Evolutionary conservation across 169 alveolate species (phyloP).

Genomic region (Plasmodium billcollinsi): DNA sequence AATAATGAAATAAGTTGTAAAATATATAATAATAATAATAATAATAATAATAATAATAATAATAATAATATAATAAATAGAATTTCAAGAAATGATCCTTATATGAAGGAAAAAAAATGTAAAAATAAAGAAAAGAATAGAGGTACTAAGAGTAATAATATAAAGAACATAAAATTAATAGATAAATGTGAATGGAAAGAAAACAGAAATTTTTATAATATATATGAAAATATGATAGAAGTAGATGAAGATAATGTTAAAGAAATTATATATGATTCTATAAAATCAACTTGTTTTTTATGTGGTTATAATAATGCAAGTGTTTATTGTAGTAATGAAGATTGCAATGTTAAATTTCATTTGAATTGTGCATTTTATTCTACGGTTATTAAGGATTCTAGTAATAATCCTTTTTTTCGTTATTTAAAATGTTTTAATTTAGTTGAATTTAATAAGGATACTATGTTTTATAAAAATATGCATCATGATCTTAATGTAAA

Average conservation of each 20-base stretch:
- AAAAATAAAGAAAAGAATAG: neutral
- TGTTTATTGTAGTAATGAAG: conserved; percentile 78
- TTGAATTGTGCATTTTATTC: conserved; percentile 80
- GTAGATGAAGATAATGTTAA: conserved; percentile 79
- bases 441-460: conserved; percentile 46
- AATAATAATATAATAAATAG: neutral
- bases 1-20: neutral
- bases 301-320: conserved; percentile 82
- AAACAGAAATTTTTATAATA: conserved; percentile 26
- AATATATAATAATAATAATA: neutral
- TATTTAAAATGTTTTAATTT: conserved; percentile 50
- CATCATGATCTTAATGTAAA: neutral
- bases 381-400: conserved; percentile 36
- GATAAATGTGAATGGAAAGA: conserved; percentile 42
- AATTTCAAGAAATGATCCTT: neutral
- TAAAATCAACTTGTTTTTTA: conserved; percentile 73
- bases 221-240: conserved; percentile 77
- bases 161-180: conserved; percentile 39
- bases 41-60: neutral
- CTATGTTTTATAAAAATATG: conserved; percentile 26
- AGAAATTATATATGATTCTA: conserved; percentile 63
- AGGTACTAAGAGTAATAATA: conserved; percentile 8
- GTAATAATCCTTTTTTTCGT: conserved; percentile 34
- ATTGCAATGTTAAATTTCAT: conserved; percentile 80
- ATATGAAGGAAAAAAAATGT: neutral